These are phyloP conservation scores for Suillus fuscotomentosus DNA, from an alignment of 768 basidiomycete species.

Conservation along the genomic window DNA sequence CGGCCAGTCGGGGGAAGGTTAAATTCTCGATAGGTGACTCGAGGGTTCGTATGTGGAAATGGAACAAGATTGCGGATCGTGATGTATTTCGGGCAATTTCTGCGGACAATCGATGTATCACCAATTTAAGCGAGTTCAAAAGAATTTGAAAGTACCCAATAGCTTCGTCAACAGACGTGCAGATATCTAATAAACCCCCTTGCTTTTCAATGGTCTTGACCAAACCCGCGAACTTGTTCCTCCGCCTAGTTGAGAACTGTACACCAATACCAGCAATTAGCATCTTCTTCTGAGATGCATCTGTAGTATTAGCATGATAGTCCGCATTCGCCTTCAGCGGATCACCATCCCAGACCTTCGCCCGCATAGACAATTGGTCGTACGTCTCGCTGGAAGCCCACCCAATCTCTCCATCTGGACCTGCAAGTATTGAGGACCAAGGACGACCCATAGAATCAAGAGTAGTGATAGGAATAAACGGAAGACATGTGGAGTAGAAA, in stretches of 20 bases:
- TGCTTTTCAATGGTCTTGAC: slow-evolving; percentile 35
- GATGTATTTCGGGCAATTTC: slow-evolving; percentile 74
- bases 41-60: slow-evolving; percentile 37
- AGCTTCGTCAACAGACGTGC: slow-evolving; percentile 47
- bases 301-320: slow-evolving; percentile 2
- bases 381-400: slow-evolving; percentile 38
- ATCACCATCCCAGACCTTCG: slow-evolving; percentile 53
- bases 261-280: slow-evolving; percentile 62
- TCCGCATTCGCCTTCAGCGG: slow-evolving; percentile 34
- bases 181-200: slow-evolving; percentile 34
- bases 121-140: background rate
- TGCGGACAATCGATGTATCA: slow-evolving; percentile 17
- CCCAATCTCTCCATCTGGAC: slow-evolving; percentile 41
- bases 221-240: slow-evolving; percentile 64
- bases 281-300: slow-evolving; percentile 19
- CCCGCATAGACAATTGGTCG: slow-evolving; percentile 38
- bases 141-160: slow-evolving; percentile 45
- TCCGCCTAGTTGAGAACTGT: slow-evolving; percentile 54
- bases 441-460: slow-evolving; percentile 51
- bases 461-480: slow-evolving; percentile 57
- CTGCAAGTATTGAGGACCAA: slow-evolving; percentile 58
- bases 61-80: slow-evolving; percentile 52
- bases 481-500: slow-evolving; percentile 48
- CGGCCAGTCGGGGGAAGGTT: slow-evolving; percentile 36
- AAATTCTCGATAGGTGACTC: slow-evolving; percentile 33